A percentile compares a stretch with the other conserved stretches of the same genome.
These are phyloP conservation scores for Thalassiosira profunda DNA, from an alignment of 108 stramenopile genomes.

Conservation along the genomic window DNA sequence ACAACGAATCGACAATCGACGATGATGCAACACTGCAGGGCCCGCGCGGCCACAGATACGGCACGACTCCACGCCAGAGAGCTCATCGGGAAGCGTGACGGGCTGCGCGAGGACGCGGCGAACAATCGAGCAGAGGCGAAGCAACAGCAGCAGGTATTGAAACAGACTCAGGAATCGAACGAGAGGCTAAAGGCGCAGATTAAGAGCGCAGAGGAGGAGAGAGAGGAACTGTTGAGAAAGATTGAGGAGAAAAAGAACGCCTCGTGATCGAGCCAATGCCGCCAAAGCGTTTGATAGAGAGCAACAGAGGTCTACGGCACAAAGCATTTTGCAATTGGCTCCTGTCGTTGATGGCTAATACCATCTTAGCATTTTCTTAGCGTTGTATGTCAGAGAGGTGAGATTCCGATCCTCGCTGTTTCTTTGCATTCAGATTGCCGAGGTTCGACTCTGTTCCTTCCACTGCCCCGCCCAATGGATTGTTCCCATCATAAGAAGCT, in stretches of 20 bases:
- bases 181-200: slow-evolving; percentile 20
- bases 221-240: slow-evolving; percentile 7
- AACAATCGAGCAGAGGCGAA: slow-evolving; percentile 10
- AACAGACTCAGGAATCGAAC: slow-evolving; percentile 27
- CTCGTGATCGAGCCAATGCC: background rate
- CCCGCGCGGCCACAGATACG: slow-evolving; percentile 13
- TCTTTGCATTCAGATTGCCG: slow-evolving; percentile 35
- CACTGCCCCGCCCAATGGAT: slow-evolving; percentile 50
- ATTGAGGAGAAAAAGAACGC: slow-evolving; percentile 17
- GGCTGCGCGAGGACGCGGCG: slow-evolving; percentile 5
- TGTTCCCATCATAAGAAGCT: slow-evolving; percentile 47
- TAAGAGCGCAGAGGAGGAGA: slow-evolving; percentile 18
- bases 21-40: no score
- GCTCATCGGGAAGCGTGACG: slow-evolving; percentile 28
- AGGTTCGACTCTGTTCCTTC: slow-evolving; percentile 42
- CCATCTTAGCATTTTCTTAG: background rate
- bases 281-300: background rate
- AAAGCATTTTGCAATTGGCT: background rate
- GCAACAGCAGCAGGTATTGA: slow-evolving; percentile 27
- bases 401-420: slow-evolving; percentile 15
- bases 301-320: background rate
- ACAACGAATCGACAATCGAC: background rate
- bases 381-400: background rate
- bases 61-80: no score
- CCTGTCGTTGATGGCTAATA: background rate